Percentiles rank a stretch among this genome's conserved stretches.
phyloP scores from a whole-genome alignment of 495 filamentous ascomycete species.

The Trichodelitschia bisporula region DNA sequence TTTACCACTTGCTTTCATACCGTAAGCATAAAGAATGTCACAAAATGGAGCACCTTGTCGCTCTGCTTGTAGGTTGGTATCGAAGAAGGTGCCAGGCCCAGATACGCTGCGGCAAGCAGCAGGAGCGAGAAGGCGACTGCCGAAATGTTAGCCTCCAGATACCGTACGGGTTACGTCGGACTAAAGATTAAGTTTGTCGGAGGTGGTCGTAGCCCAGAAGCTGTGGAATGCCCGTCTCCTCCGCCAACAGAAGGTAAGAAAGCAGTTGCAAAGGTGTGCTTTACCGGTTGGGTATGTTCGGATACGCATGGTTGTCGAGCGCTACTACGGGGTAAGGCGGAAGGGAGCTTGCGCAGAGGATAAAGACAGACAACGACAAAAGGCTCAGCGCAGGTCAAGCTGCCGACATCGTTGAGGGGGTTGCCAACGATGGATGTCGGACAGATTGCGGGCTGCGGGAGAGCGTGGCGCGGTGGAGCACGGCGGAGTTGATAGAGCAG shows the following conservation, averaged over 20 bases:
- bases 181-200: not conserved
- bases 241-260: no score
- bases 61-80: constrained; percentile 23
- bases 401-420: constrained; percentile 1
- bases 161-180: no score
- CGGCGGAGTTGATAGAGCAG: no score
- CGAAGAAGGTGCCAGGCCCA: constrained; percentile 35
- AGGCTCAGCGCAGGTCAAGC: not conserved
- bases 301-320: constrained; percentile 6
- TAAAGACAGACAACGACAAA: not conserved
- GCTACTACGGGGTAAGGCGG: not conserved
- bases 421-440: no score
- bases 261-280: no score
- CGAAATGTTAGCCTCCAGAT: constrained; percentile 1
- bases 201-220: no score
- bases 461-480: no score
- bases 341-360: no score
- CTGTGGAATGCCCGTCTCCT: no score
- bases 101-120: constrained; percentile 48
- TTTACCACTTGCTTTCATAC: constrained; percentile 10
- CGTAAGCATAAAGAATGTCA: constrained; percentile 78
- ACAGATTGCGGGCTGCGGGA: no score
- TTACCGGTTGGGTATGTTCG: constrained; percentile 11
- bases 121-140: constrained; percentile 57
- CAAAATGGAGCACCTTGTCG: constrained; percentile 75